Evolutionary conservation across 139 green algal genomes (phyloP).

Genomic region (Coccomyxa sp.): DNA sequence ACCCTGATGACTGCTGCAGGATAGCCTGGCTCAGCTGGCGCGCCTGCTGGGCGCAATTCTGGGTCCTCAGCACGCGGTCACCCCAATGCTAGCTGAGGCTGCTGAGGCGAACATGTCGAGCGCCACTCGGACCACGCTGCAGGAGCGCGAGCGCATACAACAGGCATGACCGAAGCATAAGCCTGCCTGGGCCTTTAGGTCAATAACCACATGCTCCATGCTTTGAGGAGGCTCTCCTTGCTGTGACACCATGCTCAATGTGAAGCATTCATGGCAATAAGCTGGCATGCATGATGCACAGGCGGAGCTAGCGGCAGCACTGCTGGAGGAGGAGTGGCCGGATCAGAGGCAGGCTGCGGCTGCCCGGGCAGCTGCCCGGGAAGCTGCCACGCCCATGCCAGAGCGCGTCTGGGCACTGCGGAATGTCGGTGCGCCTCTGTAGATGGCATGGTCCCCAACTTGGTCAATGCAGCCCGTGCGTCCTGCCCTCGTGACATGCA

Average conservation of each 20-base stretch:
- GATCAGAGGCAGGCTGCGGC: constrained; percentile 21
- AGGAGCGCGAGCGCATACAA: constrained; percentile 19
- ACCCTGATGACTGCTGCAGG: no score
- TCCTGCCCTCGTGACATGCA: constrained; percentile 20
- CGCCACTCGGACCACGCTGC: not conserved
- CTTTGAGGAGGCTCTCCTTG: no score
- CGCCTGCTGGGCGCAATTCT: constrained; percentile 13
- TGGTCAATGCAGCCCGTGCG: no score
- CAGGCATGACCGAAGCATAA: not conserved
- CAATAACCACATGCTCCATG: no score
- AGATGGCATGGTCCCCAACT: no score
- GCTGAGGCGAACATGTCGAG: constrained; percentile 34
- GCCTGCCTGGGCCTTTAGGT: no score
- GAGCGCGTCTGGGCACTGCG: constrained; percentile 43
- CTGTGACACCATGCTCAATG: no score
- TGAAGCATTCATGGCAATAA: no score
- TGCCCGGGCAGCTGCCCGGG: constrained; percentile 28
- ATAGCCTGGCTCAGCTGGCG: constrained; percentile 23
- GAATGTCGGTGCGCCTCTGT: no score
- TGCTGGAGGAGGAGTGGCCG: constrained; percentile 59
- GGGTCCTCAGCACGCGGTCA: constrained; percentile 18
- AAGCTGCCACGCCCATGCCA: constrained; percentile 44
- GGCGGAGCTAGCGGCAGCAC: constrained; percentile 33
- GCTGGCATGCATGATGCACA: not conserved
- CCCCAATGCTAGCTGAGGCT: constrained; percentile 10